A percentile compares a stretch with the other conserved stretches of the same genome.
Evolutionary conservation across 176 grass and related monocot genomes (phyloP).

Genomic region (Otatea glauca): DNA sequence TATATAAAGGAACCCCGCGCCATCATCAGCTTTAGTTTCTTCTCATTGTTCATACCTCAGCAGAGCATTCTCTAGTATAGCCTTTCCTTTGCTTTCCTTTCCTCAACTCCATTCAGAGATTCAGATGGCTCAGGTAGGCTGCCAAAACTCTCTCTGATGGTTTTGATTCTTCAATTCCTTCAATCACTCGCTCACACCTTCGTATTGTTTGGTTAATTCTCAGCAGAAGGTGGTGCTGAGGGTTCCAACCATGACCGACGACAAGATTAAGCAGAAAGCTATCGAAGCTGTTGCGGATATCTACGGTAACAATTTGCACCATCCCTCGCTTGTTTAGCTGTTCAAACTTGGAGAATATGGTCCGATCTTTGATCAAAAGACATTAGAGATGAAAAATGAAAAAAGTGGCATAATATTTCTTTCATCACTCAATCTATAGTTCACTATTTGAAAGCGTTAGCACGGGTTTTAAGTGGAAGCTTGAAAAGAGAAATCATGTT

Average conservation of each 20-base stretch:
- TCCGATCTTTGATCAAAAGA: not conserved
- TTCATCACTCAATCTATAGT: not conserved
- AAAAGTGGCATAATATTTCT: not conserved
- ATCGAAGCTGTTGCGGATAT: constrained; percentile 84
- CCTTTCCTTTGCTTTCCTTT: not conserved
- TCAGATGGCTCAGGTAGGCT: constrained; percentile 76
- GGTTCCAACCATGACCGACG: constrained; percentile 84
- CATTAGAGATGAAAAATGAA: not conserved
- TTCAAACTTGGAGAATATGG: not conserved
- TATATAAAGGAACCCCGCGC: constrained; percentile 47
- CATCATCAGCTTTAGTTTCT: constrained; percentile 40
- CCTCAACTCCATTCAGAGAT: constrained; percentile 14
- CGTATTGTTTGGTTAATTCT: not conserved
- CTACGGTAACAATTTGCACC: constrained; percentile 57
- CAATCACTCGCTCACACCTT: not conserved
- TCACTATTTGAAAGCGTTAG: not conserved
- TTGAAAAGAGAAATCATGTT: constrained; percentile 32
- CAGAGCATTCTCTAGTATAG: not conserved
- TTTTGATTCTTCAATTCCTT: not conserved
- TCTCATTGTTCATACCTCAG: constrained; percentile 37
- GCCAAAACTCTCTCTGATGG: constrained; percentile 14
- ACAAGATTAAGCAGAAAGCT: constrained; percentile 89
- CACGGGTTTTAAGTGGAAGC: constrained; percentile 1
- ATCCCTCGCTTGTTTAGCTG: constrained; percentile 4
- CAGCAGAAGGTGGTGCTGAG: constrained; percentile 81